Conservation (phyloP, 2,329 filamentous ascomycete genomes). For the Alternaria gaisen region DNA sequence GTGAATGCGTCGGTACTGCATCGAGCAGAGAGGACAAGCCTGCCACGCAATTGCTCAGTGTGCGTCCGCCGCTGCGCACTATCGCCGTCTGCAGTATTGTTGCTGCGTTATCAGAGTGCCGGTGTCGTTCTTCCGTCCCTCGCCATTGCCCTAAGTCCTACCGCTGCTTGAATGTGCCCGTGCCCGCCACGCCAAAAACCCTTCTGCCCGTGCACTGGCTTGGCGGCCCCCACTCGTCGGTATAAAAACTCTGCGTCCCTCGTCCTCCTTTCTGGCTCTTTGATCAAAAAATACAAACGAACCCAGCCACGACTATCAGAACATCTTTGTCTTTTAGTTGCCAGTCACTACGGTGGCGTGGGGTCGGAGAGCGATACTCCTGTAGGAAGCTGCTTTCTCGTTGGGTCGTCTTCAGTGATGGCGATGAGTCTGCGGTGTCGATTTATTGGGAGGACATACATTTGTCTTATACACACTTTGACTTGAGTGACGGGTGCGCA, state of each 20-base stretch:
- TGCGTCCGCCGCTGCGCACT: not conserved
- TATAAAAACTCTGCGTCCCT: conserved; percentile 36
- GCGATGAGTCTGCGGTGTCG: conserved; percentile 76
- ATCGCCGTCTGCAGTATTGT: not conserved
- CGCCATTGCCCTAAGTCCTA: not conserved
- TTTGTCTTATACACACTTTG: conserved; percentile 3
- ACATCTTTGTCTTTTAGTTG: conserved; percentile 70
- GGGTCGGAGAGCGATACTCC: conserved; percentile 67
- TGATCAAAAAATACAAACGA: conserved; percentile 68
- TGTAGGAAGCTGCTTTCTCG: conserved; percentile 75
- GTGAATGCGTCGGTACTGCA: not conserved
- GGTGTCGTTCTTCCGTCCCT: not conserved
- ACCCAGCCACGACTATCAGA: conserved; percentile 73
- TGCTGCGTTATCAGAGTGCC: not conserved
- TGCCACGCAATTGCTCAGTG: not conserved
- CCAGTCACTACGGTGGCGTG: conserved; percentile 69
- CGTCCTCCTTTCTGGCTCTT: conserved; percentile 54
- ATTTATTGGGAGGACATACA: conserved; percentile 71
- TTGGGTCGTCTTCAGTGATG: conserved; percentile 74
- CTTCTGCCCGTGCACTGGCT: conserved; percentile 8
- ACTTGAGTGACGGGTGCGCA: not conserved
- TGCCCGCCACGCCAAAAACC: not conserved
- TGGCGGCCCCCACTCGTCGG: conserved; percentile 9
- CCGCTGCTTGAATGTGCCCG: conserved; percentile 4
- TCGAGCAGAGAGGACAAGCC: not conserved